Conservation (phyloP, 768 basidiomycete species). For the Leucosporidium yakuticum region DNA sequence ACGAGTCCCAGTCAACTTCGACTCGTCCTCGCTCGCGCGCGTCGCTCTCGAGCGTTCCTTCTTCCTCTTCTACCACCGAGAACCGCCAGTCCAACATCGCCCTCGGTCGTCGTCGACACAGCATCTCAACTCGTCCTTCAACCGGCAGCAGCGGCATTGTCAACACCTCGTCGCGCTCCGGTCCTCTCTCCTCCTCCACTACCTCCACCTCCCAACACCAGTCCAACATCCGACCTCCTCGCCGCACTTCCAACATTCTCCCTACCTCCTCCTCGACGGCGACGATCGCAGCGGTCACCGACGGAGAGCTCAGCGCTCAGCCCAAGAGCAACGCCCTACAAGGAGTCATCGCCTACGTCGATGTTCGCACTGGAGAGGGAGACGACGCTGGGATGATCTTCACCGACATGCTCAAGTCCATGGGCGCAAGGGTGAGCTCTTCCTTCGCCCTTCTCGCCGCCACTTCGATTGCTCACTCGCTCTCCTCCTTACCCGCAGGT, state of each 20-base stretch:
- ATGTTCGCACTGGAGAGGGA: constrained; percentile 66
- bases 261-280: background rate
- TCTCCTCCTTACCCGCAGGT: constrained; percentile 52
- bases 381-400: constrained; percentile 76
- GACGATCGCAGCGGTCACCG: background rate
- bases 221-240: background rate
- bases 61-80: no score
- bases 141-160: constrained; percentile 5
- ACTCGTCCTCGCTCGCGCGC: background rate
- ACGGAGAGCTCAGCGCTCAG: constrained; percentile 3
- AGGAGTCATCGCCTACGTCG: constrained; percentile 74
- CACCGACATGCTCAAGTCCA: constrained; percentile 68
- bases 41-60: background rate
- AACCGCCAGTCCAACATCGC: no score
- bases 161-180: constrained; percentile 3
- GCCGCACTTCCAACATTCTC: background rate
- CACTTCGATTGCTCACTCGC: background rate
- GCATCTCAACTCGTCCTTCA: background rate
- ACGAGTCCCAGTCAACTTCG: background rate
- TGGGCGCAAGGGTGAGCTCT: constrained; percentile 69
- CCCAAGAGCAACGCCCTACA: constrained; percentile 51
- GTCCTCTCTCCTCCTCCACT: no score
- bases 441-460: background rate
- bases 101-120: background rate
- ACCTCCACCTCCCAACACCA: no score